These are phyloP conservation scores for Wallacemonas sp. DNA, from an alignment of 208 protist genomes.

Conservation along the genomic window DNA sequence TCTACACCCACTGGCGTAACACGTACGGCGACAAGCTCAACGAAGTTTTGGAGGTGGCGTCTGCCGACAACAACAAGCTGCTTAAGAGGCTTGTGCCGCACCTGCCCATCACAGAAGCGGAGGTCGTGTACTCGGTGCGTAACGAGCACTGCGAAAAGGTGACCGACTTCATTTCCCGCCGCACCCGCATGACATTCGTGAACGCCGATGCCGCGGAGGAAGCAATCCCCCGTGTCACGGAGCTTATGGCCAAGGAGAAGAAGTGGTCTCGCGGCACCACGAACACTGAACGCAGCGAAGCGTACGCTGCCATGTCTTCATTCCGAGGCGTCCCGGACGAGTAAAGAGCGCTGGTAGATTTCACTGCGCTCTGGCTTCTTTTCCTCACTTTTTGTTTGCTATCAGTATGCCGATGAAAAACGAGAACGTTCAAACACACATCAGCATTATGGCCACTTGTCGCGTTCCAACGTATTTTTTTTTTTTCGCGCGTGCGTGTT, in stretches of 20 bases:
- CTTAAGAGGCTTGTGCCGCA: conserved; percentile 43
- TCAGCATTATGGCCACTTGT: no score
- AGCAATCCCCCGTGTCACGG: conserved; percentile 77
- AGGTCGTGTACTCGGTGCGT: conserved; percentile 77
- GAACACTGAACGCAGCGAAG: conserved; percentile 54
- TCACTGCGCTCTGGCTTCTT: not conserved
- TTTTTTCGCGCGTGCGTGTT: no score
- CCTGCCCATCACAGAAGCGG: conserved; percentile 83
- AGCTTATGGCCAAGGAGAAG: conserved; percentile 85
- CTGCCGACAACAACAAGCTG: conserved; percentile 30
- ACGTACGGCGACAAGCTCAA: conserved; percentile 70
- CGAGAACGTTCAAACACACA: no score
- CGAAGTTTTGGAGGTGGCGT: conserved; percentile 39
- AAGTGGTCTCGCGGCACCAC: conserved; percentile 58
- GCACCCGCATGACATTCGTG: conserved; percentile 91
- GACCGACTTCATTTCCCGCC: conserved; percentile 90
- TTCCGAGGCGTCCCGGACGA: conserved; percentile 33
- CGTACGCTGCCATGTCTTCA: conserved; percentile 45
- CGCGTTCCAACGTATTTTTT: no score
- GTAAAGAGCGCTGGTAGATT: not conserved
- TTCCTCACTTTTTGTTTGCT: conserved; percentile 1
- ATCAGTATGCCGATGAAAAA: no score
- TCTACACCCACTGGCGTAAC: conserved; percentile 65
- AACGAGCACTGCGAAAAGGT: conserved; percentile 91
- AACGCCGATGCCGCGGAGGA: conserved; percentile 64